phyloP scores from a whole-genome alignment of 768 basidiomycete species.

The Omphalotus guepiniiformis region DNA sequence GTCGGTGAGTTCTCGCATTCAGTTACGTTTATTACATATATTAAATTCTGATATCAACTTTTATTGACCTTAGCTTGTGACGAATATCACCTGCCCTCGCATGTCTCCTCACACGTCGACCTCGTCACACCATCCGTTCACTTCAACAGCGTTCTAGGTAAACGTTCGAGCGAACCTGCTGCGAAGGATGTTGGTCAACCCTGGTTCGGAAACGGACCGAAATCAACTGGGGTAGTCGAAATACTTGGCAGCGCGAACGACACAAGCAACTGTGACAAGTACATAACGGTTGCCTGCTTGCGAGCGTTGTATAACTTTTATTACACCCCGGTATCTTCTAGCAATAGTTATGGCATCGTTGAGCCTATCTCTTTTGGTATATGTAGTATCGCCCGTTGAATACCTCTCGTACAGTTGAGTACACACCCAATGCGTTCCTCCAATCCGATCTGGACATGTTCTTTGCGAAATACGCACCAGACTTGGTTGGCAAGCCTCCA shows the following conservation, averaged over 20 bases:
- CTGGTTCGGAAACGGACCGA: too few species aligned
- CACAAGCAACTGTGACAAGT: slow-evolving; percentile 32
- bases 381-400: too few species aligned
- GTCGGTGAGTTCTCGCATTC: slow-evolving; percentile 25
- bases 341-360: slow-evolving; percentile 37
- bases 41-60: background rate
- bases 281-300: slow-evolving; percentile 37
- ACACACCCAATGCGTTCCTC: too few species aligned
- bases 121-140: slow-evolving; percentile 42
- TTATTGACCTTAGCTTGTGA: slow-evolving; percentile 27
- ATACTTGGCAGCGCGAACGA: too few species aligned
- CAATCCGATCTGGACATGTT: too few species aligned
- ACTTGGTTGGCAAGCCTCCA: too few species aligned
- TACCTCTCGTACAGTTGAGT: too few species aligned
- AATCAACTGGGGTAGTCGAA: too few species aligned
- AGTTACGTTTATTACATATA: background rate
- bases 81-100: slow-evolving; percentile 35
- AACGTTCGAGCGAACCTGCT: too few species aligned
- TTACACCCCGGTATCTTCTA: slow-evolving; percentile 24
- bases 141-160: slow-evolving; percentile 30
- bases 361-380: slow-evolving; percentile 10
- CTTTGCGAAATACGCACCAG: too few species aligned
- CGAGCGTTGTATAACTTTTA: slow-evolving; percentile 33
- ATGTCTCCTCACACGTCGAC: slow-evolving; percentile 34
- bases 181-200: too few species aligned